Conservation (phyloP, 306 rosid genomes). For the Alnus rubra region DNA sequence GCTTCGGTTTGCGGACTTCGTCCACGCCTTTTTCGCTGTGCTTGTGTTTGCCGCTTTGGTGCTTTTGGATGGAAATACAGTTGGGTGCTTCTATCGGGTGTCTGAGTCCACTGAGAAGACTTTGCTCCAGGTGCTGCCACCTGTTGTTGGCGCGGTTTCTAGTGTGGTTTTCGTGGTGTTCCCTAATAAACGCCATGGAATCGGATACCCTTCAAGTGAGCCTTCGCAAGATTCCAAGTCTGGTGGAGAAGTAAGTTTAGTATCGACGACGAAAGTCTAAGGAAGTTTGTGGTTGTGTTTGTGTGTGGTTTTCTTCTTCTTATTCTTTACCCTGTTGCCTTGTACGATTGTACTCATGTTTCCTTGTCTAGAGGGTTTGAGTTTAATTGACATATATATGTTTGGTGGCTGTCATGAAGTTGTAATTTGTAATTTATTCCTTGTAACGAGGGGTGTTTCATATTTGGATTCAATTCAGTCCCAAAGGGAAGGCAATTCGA, state of each 20-base stretch:
- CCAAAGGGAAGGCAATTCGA: too few relatives aligned
- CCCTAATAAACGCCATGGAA: constrained; percentile 75
- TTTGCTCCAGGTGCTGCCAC: constrained; percentile 61
- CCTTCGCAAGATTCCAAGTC: constrained; percentile 21
- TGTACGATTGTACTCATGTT: too few relatives aligned
- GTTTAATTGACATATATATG: too few relatives aligned
- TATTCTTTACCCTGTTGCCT: too few relatives aligned
- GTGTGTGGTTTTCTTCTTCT: too few relatives aligned
- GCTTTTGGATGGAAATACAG: constrained; percentile 11
- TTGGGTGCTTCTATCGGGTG: constrained; percentile 49
- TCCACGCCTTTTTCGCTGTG: constrained; percentile 52
- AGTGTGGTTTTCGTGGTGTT: constrained; percentile 52
- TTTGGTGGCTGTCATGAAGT: too few relatives aligned
- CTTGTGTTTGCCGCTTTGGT: constrained; percentile 60
- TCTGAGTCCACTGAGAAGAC: constrained; percentile 40
- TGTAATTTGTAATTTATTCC: too few relatives aligned
- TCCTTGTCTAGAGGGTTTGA: too few relatives aligned
- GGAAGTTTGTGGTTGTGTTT: neutral
- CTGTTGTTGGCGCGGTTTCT: constrained; percentile 54
- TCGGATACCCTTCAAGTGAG: constrained; percentile 55
- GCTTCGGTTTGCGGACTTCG: constrained; percentile 65
- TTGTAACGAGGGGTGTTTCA: too few relatives aligned
- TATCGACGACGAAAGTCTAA: neutral
- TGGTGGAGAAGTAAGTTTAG: too few relatives aligned
- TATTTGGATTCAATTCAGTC: too few relatives aligned